Base-by-base conservation (phyloP, 2,329 filamentous ascomycete species). In the Penicillium glabrum region DNA sequence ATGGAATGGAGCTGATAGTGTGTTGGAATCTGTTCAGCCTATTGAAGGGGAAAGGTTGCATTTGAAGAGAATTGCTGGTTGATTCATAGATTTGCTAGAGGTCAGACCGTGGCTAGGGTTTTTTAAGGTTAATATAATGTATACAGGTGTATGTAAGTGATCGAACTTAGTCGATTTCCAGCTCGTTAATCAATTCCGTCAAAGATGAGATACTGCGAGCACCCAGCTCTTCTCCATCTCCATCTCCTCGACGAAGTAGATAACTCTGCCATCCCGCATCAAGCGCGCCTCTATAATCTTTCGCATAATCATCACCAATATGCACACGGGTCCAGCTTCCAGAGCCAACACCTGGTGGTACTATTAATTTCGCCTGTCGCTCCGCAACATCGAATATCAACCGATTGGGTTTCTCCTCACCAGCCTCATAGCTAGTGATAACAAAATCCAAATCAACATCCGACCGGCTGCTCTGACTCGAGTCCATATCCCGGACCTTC, bases 371-470 rank as follows among this genome's bases (percentile, higher is more conserved):
- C 16, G 73, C 75, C 44, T 73, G 69, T 9, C 68, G 62, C 52
- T 62, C 61, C 3, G 77, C 75, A 41, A 74, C 64, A 33, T 77
- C 67, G 58, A 77, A 80, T 29, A 80, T 77, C 29, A 66, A 50
- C 5, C 61, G 65, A 58, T 70, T 61, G 3, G 78, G 78, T 53
- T 80, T 80, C 62, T 78, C 77, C n/a, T 70, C 65, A 7, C 72
- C 76, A 3, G 76, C 77, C 51, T 79, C 75, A 60, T 79, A 80
- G 61, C 77, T 80, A 10, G 77, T 80, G 26, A 79, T 70, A 0
- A 80, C 64, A 47, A 80, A 69, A 53, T 80, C 74, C 39, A 80
- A 54, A 66, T 80, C 77, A 31, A 26, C 9, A 14, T 51, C 27
- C 3, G 41, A 21, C 16, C 2, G 39, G 16, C 8, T 5, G 4